Conservation (phyloP, 768 basidiomycete genomes). For the Leccinum ochraceum region DNA sequence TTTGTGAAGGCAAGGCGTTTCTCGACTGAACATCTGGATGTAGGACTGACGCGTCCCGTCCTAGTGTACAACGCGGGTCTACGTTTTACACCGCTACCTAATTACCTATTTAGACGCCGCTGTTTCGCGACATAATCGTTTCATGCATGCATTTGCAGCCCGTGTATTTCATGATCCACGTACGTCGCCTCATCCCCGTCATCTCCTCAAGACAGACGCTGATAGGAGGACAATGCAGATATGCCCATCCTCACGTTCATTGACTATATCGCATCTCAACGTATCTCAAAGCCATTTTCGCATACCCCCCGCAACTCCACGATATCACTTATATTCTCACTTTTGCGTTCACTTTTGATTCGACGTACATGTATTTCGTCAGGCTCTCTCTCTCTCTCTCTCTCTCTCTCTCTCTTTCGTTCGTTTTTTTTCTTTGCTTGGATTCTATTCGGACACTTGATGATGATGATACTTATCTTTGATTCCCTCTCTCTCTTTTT, state of each 20-base stretch:
- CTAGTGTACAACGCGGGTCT: conserved; percentile 31
- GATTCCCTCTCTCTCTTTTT: background rate
- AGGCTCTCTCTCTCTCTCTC: conserved; percentile 9
- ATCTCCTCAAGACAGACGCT: background rate
- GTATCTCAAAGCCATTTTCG: conserved; percentile 16
- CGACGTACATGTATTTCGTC: conserved; percentile 13
- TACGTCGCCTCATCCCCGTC: conserved; percentile 5
- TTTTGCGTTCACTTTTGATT: conserved; percentile 22
- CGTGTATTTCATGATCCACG: conserved; percentile 33
- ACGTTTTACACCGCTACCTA: conserved; percentile 29
- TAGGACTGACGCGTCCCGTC: conserved; percentile 6
- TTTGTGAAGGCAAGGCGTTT: conserved; percentile 29
- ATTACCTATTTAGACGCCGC: conserved; percentile 24
- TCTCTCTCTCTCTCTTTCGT: conserved; percentile 7
- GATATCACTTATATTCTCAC: conserved; percentile 27
- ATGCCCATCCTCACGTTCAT: conserved; percentile 29
- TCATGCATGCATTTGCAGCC: conserved; percentile 24
- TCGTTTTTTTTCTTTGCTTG: conserved; percentile 5
- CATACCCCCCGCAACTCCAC: conserved; percentile 32
- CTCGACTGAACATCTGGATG: background rate
- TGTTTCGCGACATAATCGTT: conserved; percentile 31
- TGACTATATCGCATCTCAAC: conserved; percentile 23
- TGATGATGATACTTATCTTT: conserved; percentile 6
- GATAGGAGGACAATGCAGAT: conserved; percentile 19
- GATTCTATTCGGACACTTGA: conserved; percentile 8